Evolutionary conservation across 2,329 filamentous ascomycete genomes (phyloP).

Genomic region (Fusarium cicatricum): DNA sequence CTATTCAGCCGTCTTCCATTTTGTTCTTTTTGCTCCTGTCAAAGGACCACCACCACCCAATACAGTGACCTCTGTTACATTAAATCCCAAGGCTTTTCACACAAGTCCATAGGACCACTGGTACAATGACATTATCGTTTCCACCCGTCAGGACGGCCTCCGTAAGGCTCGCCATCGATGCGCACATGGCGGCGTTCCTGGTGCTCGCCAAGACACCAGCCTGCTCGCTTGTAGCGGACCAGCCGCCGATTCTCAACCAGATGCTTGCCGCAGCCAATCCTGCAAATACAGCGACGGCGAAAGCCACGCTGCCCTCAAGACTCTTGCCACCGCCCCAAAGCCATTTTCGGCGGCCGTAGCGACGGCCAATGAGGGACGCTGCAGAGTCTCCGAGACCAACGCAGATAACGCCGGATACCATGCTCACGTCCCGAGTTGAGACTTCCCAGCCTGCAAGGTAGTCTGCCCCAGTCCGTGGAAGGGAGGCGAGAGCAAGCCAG

Average conservation of each 20-base stretch:
- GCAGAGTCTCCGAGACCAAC: constrained; percentile 96
- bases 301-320: constrained; percentile 85
- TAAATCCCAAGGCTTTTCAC: constrained; percentile 78
- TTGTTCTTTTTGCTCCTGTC: constrained; percentile 16
- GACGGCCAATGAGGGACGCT: constrained; percentile 86
- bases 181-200: constrained; percentile 77
- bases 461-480: constrained; percentile 63
- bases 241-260: constrained; percentile 82
- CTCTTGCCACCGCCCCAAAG: constrained; percentile 97
- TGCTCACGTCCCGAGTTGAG: constrained; percentile 77
- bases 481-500: constrained; percentile 83
- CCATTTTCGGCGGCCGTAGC: constrained; percentile 91
- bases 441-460: constrained; percentile 80
- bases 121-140: constrained; percentile 98
- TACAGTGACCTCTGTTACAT: constrained; percentile 23
- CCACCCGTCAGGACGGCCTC: constrained; percentile 96
- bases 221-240: constrained; percentile 65
- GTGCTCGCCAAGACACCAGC: constrained; percentile 46
- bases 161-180: constrained; percentile 83
- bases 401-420: constrained; percentile 92
- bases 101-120: constrained; percentile 90
- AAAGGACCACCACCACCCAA: constrained; percentile 9
- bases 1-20: constrained; percentile 18
- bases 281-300: constrained; percentile 78
- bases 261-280: constrained; percentile 75